Conservation (phyloP, 495 filamentous ascomycete species). For the Penicillium bovifimosum region DNA sequence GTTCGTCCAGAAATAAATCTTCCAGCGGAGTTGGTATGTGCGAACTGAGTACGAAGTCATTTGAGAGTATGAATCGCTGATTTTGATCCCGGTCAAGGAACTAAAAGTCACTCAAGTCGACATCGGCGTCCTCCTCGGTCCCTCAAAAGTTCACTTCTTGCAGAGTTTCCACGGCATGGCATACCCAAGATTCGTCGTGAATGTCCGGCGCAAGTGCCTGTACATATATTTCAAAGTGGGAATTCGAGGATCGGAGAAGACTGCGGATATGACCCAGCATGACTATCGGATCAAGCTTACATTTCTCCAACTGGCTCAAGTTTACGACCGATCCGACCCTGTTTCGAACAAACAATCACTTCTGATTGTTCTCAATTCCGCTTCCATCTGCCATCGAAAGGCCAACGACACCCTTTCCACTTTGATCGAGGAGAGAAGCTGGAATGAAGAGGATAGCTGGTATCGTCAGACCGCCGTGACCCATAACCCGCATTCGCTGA, state of each 20-base stretch:
- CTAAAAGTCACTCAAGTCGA: constrained; percentile 25
- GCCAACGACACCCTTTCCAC: constrained; percentile 32
- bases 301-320: constrained; percentile 54
- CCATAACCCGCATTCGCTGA: constrained; percentile 32
- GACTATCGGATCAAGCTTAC: constrained; percentile 54
- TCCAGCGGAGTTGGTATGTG: constrained; percentile 31
- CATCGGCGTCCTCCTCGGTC: constrained; percentile 28
- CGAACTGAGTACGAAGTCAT: not conserved
- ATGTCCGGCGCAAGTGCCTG: constrained; percentile 25
- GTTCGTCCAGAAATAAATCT: constrained; percentile 20
- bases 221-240: constrained; percentile 24
- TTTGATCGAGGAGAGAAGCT: constrained; percentile 42
- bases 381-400: constrained; percentile 61
- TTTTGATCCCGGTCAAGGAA: constrained; percentile 15
- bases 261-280: constrained; percentile 8
- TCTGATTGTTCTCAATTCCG: constrained; percentile 55
- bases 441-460: constrained; percentile 69
- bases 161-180: constrained; percentile 17
- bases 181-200: constrained; percentile 14
- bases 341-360: constrained; percentile 36
- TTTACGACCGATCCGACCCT: constrained; percentile 43
- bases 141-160: constrained; percentile 27
- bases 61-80: not conserved
- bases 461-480: constrained; percentile 67
- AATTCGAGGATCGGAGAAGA: constrained; percentile 1